Conservation (phyloP, 2,329 filamentous ascomycete species). For the Hypoxylon sp. region DNA sequence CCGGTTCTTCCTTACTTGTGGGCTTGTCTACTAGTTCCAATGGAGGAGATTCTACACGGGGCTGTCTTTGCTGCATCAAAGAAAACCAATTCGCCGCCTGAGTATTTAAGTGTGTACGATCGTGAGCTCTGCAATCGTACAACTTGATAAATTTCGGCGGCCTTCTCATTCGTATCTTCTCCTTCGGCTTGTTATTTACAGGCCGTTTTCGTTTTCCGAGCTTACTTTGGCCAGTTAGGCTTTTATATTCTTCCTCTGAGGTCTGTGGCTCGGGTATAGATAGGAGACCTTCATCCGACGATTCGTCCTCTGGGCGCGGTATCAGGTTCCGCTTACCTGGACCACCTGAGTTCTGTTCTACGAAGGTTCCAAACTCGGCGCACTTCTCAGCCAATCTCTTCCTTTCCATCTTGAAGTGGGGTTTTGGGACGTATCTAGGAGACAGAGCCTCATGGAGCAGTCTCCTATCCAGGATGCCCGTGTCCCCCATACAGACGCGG, state of each 20-base stretch:
- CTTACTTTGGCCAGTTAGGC: background rate
- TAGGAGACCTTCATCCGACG: slow-evolving; percentile 40
- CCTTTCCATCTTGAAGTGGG: slow-evolving; percentile 43
- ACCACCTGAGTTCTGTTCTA: slow-evolving; percentile 16
- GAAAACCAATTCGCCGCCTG: slow-evolving; percentile 36
- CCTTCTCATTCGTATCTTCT: slow-evolving; percentile 28
- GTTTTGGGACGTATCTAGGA: slow-evolving; percentile 41
- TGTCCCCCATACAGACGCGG: slow-evolving; percentile 28
- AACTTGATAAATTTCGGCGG: slow-evolving; percentile 32
- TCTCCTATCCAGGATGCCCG: slow-evolving; percentile 37
- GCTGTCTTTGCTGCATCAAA: slow-evolving; percentile 39
- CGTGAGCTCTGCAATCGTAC: slow-evolving; percentile 40
- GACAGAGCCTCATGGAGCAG: slow-evolving; percentile 32
- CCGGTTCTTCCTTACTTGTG: background rate
- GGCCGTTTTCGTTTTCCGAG: slow-evolving; percentile 34
- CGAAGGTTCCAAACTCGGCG: slow-evolving; percentile 39
- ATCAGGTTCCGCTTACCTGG: slow-evolving; percentile 20
- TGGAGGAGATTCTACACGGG: slow-evolving; percentile 31
- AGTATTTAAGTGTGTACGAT: slow-evolving; percentile 30
- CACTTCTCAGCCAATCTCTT: slow-evolving; percentile 35
- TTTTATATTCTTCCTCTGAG: background rate
- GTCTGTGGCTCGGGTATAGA: slow-evolving; percentile 10
- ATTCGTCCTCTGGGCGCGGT: slow-evolving; percentile 41
- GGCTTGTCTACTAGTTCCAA: slow-evolving; percentile 11
- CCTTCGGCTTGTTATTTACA: slow-evolving; percentile 9